A percentile compares a stretch with the other conserved stretches of the same genome.
Conservation (phyloP, 1,284 basidiomycete genomes). For the Pseudozyma pruni region DNA sequence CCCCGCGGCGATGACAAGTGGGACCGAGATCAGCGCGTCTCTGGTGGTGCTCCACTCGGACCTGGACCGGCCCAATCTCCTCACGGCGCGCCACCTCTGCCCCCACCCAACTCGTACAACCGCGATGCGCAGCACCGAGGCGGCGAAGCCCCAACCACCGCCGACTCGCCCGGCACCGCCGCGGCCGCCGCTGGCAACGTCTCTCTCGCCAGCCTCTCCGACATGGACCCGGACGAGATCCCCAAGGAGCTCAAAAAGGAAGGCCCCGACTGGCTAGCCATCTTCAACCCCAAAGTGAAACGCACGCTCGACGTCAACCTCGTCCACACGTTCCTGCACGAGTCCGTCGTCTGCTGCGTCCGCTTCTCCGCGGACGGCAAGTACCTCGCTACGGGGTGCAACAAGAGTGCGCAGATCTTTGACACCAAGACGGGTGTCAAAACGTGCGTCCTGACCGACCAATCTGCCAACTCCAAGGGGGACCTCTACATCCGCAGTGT, state of each 20-base stretch:
- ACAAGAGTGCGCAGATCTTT: slow-evolving; percentile 87
- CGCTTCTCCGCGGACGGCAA: slow-evolving; percentile 89
- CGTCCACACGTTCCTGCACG: slow-evolving; percentile 90
- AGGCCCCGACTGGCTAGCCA: slow-evolving; percentile 92
- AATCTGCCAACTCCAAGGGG: slow-evolving; percentile 51
- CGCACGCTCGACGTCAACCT: slow-evolving; percentile 85
- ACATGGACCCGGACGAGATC: slow-evolving; percentile 67
- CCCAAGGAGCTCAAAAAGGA: slow-evolving; percentile 76
- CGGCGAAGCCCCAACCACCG: slow-evolving; percentile 15
- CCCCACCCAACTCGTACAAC: slow-evolving; percentile 45
- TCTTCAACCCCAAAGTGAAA: slow-evolving; percentile 88
- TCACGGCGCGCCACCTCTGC: slow-evolving; percentile 49
- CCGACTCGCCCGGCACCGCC: slow-evolving; percentile 42
- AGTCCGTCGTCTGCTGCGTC: slow-evolving; percentile 90
- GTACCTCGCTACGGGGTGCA: slow-evolving; percentile 88
- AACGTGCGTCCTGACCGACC: slow-evolving; percentile 76
- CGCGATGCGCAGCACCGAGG: slow-evolving; percentile 37
- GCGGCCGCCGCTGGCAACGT: slow-evolving; percentile 57
- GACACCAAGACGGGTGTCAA: slow-evolving; percentile 85
- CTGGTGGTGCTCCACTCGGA: slow-evolving; percentile 36
- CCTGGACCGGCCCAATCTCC: slow-evolving; percentile 49
- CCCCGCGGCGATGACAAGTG: slow-evolving; percentile 49
- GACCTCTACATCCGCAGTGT: slow-evolving; percentile 67
- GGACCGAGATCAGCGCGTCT: slow-evolving; percentile 59
- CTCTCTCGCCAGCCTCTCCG: slow-evolving; percentile 61